phyloP scores from a whole-genome alignment of 129 eudicot genomes.

The carrot (Daucus carota) region DH1_v3.0 NC_030383.2:55657001-55657500 shows the following conservation, averaged over 20 bases:
- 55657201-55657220: background rate
- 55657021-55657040: background rate
- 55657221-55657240: background rate
- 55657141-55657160: constrained; percentile 66
- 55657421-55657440: background rate
- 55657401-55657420: background rate
- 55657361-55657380: background rate
- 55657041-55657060: no score
- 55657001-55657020: background rate
- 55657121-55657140: constrained; percentile 24
- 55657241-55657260: constrained; percentile 26
- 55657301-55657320: constrained; percentile 65
- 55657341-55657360: background rate
- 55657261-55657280: constrained; percentile 47
- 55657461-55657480: constrained; percentile 47
- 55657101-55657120: background rate
- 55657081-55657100: constrained; percentile 15
- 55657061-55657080: no score
- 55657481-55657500: constrained; percentile 72
- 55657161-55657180: constrained; percentile 29
- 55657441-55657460: constrained; percentile 5
- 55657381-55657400: background rate
- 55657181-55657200: constrained; percentile 6
- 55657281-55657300: constrained; percentile 38
- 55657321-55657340: constrained; percentile 45